Base-by-base conservation (phyloP, 2,329 filamentous ascomycete genomes). In the Drechslera avenae region DNA sequence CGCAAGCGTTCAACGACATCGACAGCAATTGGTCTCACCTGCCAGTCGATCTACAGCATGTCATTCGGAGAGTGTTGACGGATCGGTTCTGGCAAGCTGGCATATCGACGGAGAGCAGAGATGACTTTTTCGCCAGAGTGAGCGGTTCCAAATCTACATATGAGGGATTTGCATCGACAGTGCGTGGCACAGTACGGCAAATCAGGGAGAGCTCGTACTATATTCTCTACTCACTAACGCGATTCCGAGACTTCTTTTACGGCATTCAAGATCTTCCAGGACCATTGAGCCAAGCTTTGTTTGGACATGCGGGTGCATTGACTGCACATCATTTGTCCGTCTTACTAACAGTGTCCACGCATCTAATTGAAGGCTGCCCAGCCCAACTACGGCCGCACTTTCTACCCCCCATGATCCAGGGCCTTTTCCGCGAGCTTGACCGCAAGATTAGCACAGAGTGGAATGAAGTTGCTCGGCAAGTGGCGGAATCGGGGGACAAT, bases 71-170 rank as follows among this genome's bases (percentile, higher is more conserved):
- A 17, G 91, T 97, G 16, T 78, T 99, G 17, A 96, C 91, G 12
- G 94, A 99, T 73, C 84, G 94, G 18, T 99, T 99, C 72, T 99
- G 94, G 94, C 94, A 99, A 78, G 91, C 92, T 5, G 94, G 94
- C 8, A 99, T 99, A 42, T 97, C 94, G 0, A 89, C 88, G 55
- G 94, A 96, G 19, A 97, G 90, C 63, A 91, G 94, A 71, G 94
- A 97, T 56, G 93, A 97, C 51, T 99, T 99, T 71, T 97, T 97
- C 73, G 89, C 91, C 26, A 85, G 90, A 33, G 93, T 99, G 2
- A 86, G 91, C 48, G 89, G 91, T 26, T 96, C 94, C 48, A 96
- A 91, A 73, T 84, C 83, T 33, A 96, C 91, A 0, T 84, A 96
- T 49, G 94, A 99, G 74, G 94, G 94, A 0, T 89, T 99, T 56